Conservation (phyloP, 164 flowering plant genomes). For the Stephania japonica region DNA sequence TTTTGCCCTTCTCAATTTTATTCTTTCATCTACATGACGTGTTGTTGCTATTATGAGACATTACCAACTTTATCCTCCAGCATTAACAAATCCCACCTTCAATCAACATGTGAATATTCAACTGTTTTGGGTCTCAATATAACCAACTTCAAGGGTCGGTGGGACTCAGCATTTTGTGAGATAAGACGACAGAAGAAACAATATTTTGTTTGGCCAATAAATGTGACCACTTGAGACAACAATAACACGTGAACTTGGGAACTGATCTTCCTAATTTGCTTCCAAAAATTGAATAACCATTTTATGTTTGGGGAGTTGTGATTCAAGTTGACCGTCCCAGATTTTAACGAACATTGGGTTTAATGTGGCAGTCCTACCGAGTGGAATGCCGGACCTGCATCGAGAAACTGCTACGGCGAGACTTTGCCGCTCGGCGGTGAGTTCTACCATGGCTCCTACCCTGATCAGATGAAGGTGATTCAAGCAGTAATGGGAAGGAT, state of each 20-base stretch:
- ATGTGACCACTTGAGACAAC: not conserved
- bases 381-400: constrained; percentile 38
- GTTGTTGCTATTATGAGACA: no score
- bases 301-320: not conserved
- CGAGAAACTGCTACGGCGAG: constrained; percentile 78
- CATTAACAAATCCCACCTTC: no score
- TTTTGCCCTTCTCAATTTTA: no score
- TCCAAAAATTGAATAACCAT: not conserved
- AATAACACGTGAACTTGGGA: not conserved
- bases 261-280: not conserved
- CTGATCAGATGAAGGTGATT: constrained; percentile 65
- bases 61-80: no score
- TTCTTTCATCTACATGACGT: no score
- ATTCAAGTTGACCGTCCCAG: not conserved
- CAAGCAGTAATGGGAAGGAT: constrained; percentile 44
- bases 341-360: not conserved
- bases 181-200: not conserved
- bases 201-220: not conserved
- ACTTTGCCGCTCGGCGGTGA: constrained; percentile 49
- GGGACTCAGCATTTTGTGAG: not conserved
- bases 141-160: not conserved
- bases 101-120: not conserved
- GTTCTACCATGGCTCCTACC: constrained; percentile 40
- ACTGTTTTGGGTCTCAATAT: not conserved
- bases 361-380: constrained; percentile 54